These are phyloP conservation scores for Rhododendron henanense DNA, from an alignment of 148 eudicot genomes.

Conservation along the genomic window DNA sequence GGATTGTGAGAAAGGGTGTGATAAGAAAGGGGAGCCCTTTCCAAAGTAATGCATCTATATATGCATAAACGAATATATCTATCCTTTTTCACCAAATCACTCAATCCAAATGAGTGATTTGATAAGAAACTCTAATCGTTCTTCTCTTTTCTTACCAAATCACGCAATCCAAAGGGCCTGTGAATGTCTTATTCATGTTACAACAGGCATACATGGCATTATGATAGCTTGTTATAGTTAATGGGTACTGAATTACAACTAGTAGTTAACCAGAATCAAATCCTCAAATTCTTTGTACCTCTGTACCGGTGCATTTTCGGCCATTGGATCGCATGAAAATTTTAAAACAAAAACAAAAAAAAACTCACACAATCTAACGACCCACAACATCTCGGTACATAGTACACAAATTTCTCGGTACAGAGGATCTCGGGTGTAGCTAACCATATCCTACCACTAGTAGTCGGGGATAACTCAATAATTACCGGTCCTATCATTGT, in stretches of 20 bases:
- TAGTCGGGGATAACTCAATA: not conserved
- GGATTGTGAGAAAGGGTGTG: too few species aligned
- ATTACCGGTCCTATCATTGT: not conserved
- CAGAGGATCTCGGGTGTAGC: not conserved
- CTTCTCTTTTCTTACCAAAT: too few species aligned
- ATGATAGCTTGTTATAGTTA: not conserved
- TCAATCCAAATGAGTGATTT: too few species aligned
- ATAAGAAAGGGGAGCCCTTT: too few species aligned
- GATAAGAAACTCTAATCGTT: too few species aligned
- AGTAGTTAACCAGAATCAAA: not conserved
- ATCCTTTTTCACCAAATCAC: too few species aligned
- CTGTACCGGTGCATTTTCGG: not conserved
- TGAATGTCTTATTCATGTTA: not conserved
- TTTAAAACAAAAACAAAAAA: too few species aligned
- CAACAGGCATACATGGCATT: not conserved
- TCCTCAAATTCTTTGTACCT: not conserved
- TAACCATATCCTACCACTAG: not conserved
- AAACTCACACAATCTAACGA: not conserved
- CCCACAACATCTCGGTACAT: not conserved
- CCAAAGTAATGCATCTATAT: too few species aligned
- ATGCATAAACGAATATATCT: too few species aligned
- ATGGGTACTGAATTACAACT: not conserved
- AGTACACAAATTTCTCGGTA: not conserved
- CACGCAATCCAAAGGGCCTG: too few species aligned
- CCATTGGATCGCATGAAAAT: not conserved